Evolutionary conservation across 2,329 filamentous ascomycete species (phyloP).

Genomic region (Lasiodiplodia hormozganensis): DNA sequence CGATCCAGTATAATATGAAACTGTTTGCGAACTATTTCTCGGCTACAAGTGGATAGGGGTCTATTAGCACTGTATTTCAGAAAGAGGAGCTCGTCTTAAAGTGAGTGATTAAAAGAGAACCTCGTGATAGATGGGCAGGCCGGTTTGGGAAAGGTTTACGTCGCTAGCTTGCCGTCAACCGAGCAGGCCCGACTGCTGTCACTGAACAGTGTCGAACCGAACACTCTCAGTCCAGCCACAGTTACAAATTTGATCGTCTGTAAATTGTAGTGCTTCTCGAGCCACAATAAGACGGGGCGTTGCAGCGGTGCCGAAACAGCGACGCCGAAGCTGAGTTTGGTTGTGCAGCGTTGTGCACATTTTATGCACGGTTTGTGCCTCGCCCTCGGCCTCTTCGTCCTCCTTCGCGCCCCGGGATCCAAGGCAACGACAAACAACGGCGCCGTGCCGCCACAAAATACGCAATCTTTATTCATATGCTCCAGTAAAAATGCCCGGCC

Average conservation of each 20-base stretch:
- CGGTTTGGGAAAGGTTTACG: constrained; percentile 13
- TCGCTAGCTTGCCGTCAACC: not conserved
- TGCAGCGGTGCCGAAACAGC: not conserved
- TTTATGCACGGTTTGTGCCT: not conserved
- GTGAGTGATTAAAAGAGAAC: not conserved
- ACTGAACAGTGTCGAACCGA: not conserved
- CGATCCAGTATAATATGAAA: not conserved
- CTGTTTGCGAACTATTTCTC: not conserved
- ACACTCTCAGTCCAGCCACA: not conserved
- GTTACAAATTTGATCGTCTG: not conserved
- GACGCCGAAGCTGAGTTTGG: not conserved
- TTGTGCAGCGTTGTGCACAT: not conserved
- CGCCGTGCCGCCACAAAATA: not conserved
- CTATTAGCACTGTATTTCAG: not conserved
- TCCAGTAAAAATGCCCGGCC: not conserved
- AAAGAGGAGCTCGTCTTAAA: not conserved
- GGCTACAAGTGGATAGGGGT: not conserved
- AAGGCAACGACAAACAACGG: not conserved
- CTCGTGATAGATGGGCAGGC: not conserved
- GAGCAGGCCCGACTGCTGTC: not conserved
- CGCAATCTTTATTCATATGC: not conserved
- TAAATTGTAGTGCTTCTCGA: not conserved
- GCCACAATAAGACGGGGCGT: not conserved
- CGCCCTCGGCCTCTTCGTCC: constrained; percentile 8
- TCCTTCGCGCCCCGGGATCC: not conserved